Percentiles rank a stretch among this genome's conserved stretches.
Evolutionary conservation across 352 stramenopile species (phyloP).

Genomic region (Hyaloperonospora arabidopsidis): DNA sequence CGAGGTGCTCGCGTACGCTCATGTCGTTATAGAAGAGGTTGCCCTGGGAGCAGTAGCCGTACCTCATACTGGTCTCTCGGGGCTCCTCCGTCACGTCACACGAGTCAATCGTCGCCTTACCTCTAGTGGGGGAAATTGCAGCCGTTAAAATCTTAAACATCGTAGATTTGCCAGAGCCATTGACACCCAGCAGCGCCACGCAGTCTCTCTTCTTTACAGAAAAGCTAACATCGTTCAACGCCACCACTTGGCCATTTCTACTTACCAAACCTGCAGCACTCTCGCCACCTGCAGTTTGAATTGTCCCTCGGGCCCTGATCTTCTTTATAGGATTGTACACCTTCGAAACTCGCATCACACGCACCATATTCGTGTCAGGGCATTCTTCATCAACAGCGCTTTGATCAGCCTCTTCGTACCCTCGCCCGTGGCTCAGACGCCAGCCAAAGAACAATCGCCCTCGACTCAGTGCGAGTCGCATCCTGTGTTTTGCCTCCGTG

Average conservation of each 20-base stretch:
- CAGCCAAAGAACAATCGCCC: slow-evolving; percentile 14
- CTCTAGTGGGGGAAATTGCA: slow-evolving; percentile 67
- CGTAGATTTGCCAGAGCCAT: slow-evolving; percentile 95
- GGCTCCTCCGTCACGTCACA: slow-evolving; percentile 54
- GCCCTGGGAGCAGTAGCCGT: slow-evolving; percentile 75
- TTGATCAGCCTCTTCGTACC: slow-evolving; percentile 27
- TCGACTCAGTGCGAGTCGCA: slow-evolving; percentile 21
- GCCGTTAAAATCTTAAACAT: slow-evolving; percentile 94
- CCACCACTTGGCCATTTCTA: slow-evolving; percentile 50
- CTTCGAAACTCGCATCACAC: slow-evolving; percentile 45
- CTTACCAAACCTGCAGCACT: slow-evolving; percentile 27
- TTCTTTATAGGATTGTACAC: slow-evolving; percentile 45
- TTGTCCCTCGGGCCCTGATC: background rate
- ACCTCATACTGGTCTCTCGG: slow-evolving; percentile 41
- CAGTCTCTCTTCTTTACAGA: slow-evolving; percentile 82
- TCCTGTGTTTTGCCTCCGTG: slow-evolving; percentile 36
- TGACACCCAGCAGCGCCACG: slow-evolving; percentile 90
- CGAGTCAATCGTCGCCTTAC: slow-evolving; percentile 45
- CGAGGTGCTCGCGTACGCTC: slow-evolving; percentile 63
- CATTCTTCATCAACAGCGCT: slow-evolving; percentile 18
- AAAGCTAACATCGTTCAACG: slow-evolving; percentile 72
- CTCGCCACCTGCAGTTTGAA: slow-evolving; percentile 9
- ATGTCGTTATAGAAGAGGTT: slow-evolving; percentile 73
- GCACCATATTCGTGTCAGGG: slow-evolving; percentile 34
- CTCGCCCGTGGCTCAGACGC: slow-evolving; percentile 9